A percentile compares a stretch with the other conserved stretches of the same genome.
Evolutionary conservation across 192 early-diverging fungal genomes (phyloP).

Genomic region (Coemansia aciculifera): DNA sequence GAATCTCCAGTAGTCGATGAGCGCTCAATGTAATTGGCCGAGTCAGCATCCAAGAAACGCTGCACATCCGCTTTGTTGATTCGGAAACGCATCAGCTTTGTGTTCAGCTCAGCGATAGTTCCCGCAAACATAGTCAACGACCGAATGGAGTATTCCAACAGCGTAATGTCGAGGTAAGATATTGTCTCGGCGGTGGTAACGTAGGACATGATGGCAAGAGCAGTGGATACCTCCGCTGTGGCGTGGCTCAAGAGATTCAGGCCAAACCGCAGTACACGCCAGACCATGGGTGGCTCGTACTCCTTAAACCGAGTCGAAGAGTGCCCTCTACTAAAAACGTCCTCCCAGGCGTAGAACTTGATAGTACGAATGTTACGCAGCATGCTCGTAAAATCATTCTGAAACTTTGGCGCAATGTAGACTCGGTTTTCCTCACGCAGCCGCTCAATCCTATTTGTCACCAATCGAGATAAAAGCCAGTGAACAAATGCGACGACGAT

Average conservation of each 20-base stretch:
- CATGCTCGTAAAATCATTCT: background rate
- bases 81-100: background rate
- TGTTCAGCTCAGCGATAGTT: background rate
- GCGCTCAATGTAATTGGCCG: background rate
- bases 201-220: constrained; percentile 59
- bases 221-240: constrained; percentile 57
- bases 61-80: constrained; percentile 8
- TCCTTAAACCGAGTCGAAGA: background rate
- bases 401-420: constrained; percentile 1
- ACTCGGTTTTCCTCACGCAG: background rate
- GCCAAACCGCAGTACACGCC: constrained; percentile 15
- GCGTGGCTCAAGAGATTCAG: constrained; percentile 29
- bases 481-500: constrained; percentile 14
- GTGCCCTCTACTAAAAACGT: constrained; percentile 12
- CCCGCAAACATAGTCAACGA: constrained; percentile 20
- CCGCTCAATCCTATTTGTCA: background rate
- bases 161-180: constrained; percentile 11
- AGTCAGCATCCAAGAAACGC: background rate
- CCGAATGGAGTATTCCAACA: constrained; percentile 25
- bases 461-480: background rate
- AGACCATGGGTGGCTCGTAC: constrained; percentile 23
- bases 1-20: background rate
- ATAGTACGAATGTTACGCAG: constrained; percentile 61
- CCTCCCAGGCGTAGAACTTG: constrained; percentile 68
- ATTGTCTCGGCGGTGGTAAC: constrained; percentile 25